Conservation (phyloP, 805 yeast genomes). For the Pichia occidentalis region DNA sequence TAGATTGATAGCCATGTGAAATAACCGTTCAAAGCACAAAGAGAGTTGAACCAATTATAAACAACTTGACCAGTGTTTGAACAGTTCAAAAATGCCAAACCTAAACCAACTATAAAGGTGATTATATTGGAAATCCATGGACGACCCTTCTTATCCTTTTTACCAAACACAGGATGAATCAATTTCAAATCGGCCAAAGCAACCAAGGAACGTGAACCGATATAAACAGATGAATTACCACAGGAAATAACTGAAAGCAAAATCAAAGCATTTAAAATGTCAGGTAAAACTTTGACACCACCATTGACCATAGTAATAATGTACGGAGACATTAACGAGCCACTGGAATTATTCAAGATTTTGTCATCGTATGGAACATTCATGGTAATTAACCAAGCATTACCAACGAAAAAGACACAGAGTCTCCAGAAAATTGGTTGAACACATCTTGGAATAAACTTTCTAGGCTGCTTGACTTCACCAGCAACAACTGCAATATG, state of each 20-base stretch:
- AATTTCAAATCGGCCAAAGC: conserved; percentile 54
- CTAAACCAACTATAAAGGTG: conserved; percentile 47
- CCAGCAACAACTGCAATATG: conserved; percentile 54
- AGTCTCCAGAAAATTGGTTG: conserved; percentile 53
- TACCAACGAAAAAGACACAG: conserved; percentile 41
- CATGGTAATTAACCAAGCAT: conserved; percentile 47
- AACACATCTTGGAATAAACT: conserved; percentile 50
- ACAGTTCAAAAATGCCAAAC: conserved; percentile 59
- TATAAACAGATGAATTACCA: conserved; percentile 52
- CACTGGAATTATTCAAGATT: conserved; percentile 37
- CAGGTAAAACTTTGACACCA: conserved; percentile 49
- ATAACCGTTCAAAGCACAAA: conserved; percentile 55
- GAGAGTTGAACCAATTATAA: conserved; percentile 58
- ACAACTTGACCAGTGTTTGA: conserved; percentile 48
- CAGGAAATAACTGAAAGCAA: conserved; percentile 49
- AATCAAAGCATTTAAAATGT: conserved; percentile 54
- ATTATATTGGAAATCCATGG: conserved; percentile 50
- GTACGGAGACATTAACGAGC: conserved; percentile 59
- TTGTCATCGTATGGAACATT: conserved; percentile 52
- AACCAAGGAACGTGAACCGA: conserved; percentile 48
- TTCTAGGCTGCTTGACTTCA: conserved; percentile 48
- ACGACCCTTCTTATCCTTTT: conserved; percentile 52
- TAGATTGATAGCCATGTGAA: conserved; percentile 58
- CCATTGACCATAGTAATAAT: conserved; percentile 52
- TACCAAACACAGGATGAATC: conserved; percentile 50